phyloP scores from a whole-genome alignment of 352 stramenopile species.

The Phytopythium chamaehyphon region DNA sequence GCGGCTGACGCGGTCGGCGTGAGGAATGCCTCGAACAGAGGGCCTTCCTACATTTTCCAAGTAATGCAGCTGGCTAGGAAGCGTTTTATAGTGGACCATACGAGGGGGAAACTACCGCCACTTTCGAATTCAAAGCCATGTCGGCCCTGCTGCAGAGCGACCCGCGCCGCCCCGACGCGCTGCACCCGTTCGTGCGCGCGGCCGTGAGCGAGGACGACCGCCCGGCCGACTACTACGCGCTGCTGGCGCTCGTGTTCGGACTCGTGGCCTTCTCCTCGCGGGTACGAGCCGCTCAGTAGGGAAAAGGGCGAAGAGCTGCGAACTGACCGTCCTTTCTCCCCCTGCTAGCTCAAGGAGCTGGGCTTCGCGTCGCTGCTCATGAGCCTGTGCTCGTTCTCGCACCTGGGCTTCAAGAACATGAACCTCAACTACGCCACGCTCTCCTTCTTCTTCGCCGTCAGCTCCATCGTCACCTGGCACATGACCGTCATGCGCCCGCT shows the following conservation, averaged over 20 bases:
- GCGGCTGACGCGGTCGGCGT: slow-evolving; percentile 15
- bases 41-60: no score
- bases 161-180: slow-evolving; percentile 50
- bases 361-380: slow-evolving; percentile 66
- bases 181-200: slow-evolving; percentile 71
- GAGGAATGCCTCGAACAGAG: neutral
- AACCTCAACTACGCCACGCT: slow-evolving; percentile 66
- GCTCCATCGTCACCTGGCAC: slow-evolving; percentile 61
- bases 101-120: no score
- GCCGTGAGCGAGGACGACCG: slow-evolving; percentile 27
- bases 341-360: slow-evolving; percentile 51
- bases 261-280: slow-evolving; percentile 60
- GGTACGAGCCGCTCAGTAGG: slow-evolving; percentile 17
- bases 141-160: slow-evolving; percentile 37
- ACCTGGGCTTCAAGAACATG: slow-evolving; percentile 50
- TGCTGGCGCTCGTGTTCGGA: slow-evolving; percentile 55
- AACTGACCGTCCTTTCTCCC: neutral
- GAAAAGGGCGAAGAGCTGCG: neutral
- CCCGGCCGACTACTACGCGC: slow-evolving; percentile 60
- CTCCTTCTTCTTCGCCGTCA: slow-evolving; percentile 75
- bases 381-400: slow-evolving; percentile 59
- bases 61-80: no score
- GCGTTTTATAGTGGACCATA: no score
- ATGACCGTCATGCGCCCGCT: slow-evolving; percentile 27
- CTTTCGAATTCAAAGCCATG: no score